A percentile compares a stretch with the other conserved stretches of the same genome.
Conservation (phyloP, 225 moss, liverwort and hornwort genomes). For the Climacium dendroides region DNA sequence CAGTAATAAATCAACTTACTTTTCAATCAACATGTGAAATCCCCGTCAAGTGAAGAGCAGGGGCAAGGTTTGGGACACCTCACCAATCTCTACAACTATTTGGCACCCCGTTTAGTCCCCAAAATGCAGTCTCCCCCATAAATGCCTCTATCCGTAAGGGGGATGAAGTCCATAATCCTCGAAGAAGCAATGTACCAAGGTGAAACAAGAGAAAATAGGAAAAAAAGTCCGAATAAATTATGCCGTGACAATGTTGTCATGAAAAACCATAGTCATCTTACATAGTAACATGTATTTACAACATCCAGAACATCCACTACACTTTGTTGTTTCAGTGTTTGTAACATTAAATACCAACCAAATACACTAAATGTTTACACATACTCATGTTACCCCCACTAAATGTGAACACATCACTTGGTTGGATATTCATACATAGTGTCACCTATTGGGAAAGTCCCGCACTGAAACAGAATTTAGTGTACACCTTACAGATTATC, state of each 20-base stretch:
- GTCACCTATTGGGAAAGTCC: not conserved
- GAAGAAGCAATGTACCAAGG: not conserved
- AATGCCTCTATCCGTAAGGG: not conserved
- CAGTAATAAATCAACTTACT: not conserved
- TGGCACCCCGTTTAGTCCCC: too few relatives aligned
- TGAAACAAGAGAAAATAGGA: not conserved
- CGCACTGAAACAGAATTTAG: not conserved
- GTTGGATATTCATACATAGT: not conserved
- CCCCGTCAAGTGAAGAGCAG: too few relatives aligned
- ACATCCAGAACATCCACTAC: not conserved
- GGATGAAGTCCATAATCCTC: not conserved
- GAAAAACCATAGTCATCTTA: not conserved
- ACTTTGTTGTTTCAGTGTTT: not conserved
- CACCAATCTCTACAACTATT: not conserved
- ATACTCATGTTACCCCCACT: not conserved
- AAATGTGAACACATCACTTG: not conserved
- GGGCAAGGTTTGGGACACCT: not conserved
- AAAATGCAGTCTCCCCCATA: not conserved
- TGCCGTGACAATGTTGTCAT: not conserved
- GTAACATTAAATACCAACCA: not conserved
- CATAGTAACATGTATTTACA: conserved; percentile 1
- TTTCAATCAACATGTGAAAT: too few relatives aligned
- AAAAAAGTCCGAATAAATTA: not conserved
- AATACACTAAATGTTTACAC: not conserved
- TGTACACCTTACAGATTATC: not conserved